A percentile compares a stretch with the other conserved stretches of the same genome.
These are phyloP conservation scores for Verticillium isaacii DNA, from an alignment of 2,329 filamentous ascomycete genomes.

Conservation along the genomic window DNA sequence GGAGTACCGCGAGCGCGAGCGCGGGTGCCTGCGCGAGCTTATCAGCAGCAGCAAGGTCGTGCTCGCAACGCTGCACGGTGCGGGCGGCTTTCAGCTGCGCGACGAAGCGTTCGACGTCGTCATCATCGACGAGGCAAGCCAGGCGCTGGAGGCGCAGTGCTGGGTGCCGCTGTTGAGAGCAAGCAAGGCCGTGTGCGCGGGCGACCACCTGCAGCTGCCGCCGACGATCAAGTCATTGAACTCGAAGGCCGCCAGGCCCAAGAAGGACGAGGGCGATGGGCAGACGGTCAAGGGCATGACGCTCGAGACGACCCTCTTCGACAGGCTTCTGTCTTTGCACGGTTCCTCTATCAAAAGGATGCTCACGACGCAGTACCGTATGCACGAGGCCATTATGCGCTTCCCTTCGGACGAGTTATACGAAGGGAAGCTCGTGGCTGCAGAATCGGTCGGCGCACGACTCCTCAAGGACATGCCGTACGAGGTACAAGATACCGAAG, in stretches of 20 bases:
- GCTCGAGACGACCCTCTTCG: constrained; percentile 89
- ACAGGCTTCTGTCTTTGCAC: constrained; percentile 77
- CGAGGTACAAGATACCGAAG: constrained; percentile 72
- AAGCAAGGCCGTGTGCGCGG: constrained; percentile 82
- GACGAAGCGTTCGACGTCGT: constrained; percentile 86
- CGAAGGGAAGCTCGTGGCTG: constrained; percentile 74
- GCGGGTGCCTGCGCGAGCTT: constrained; percentile 71
- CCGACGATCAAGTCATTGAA: constrained; percentile 86
- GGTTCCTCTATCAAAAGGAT: constrained; percentile 84
- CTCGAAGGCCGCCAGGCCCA: constrained; percentile 28
- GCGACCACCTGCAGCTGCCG: constrained; percentile 89
- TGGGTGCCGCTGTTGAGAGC: constrained; percentile 86
- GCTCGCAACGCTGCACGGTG: constrained; percentile 86
- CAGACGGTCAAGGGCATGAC: constrained; percentile 48
- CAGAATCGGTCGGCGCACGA: constrained; percentile 69
- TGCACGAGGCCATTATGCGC: constrained; percentile 94
- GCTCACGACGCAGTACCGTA: constrained; percentile 95
- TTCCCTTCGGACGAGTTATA: constrained; percentile 91
- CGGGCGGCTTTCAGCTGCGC: constrained; percentile 78
- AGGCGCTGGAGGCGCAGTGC: constrained; percentile 93
- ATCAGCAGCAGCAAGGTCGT: constrained; percentile 79
- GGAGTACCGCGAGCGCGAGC: constrained; percentile 83
- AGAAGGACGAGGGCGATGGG: constrained; percentile 25
- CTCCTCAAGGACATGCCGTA: constrained; percentile 76
- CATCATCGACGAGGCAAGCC: constrained; percentile 92